Evolutionary conservation across 208 protist species (phyloP).

Genomic region (Histomonas meleagridis): DNA sequence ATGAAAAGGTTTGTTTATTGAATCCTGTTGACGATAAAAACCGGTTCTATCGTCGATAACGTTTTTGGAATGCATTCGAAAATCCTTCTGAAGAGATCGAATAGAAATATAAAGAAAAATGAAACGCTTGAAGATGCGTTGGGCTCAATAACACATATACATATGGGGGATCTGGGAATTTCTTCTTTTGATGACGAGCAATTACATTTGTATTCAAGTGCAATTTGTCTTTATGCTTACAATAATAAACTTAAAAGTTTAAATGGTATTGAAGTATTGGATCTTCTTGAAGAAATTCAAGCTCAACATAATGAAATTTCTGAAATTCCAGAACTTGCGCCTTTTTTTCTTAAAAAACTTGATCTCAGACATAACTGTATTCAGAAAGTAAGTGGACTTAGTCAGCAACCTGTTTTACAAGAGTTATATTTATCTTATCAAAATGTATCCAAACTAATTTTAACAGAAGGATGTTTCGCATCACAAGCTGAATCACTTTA

Average conservation of each 20-base stretch:
- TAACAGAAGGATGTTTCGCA: not conserved
- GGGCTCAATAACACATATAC: not conserved
- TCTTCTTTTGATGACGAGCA: not conserved
- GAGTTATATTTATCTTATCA: constrained; percentile 28
- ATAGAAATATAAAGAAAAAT: not conserved
- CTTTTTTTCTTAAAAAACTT: not conserved
- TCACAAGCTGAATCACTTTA: not conserved
- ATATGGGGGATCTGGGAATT: not conserved
- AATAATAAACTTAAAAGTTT: not conserved
- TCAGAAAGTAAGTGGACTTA: not conserved
- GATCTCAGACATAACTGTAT: not conserved
- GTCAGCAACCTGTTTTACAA: not conserved
- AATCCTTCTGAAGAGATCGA: not conserved
- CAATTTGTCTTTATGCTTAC: not conserved
- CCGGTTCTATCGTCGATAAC: too few species aligned
- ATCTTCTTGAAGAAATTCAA: not conserved
- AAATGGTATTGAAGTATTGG: not conserved
- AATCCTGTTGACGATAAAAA: too few species aligned
- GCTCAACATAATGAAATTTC: constrained; percentile 13
- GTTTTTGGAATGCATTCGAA: not conserved
- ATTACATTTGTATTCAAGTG: not conserved
- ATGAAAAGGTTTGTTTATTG: too few species aligned
- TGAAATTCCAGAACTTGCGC: not conserved
- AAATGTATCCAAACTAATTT: not conserved
- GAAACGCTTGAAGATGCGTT: not conserved